Percentiles rank a stretch among this genome's conserved stretches.
phyloP scores from a whole-genome alignment of 2,329 filamentous ascomycete genomes.

The Penicillium glabrum region DNA sequence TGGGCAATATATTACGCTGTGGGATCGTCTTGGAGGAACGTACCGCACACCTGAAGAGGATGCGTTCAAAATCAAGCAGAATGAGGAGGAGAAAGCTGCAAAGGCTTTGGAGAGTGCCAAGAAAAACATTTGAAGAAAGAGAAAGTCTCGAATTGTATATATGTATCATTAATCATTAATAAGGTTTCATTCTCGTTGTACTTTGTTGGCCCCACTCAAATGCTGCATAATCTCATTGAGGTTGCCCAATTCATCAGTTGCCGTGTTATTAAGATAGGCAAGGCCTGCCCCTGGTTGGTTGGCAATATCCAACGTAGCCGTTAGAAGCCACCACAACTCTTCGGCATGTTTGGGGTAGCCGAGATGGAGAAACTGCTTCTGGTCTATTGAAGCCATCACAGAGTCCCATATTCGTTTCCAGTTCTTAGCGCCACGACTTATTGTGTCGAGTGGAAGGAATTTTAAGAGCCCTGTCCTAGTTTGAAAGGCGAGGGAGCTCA shows the following conservation, averaged over 20 bases:
- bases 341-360: slow-evolving; percentile 34
- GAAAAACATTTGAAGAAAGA: not conserved
- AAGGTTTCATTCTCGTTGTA: not conserved
- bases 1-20: slow-evolving; percentile 88
- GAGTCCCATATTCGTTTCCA: slow-evolving; percentile 32
- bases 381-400: slow-evolving; percentile 10
- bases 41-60: slow-evolving; percentile 21
- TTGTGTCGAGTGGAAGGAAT: slow-evolving; percentile 24
- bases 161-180: slow-evolving; percentile 5
- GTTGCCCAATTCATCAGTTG: slow-evolving; percentile 31
- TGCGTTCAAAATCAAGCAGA: slow-evolving; percentile 12
- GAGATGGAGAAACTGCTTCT: slow-evolving; percentile 25
- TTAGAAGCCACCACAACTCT: slow-evolving; percentile 33
- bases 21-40: slow-evolving; percentile 83
- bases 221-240: slow-evolving; percentile 32
- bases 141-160: not conserved
- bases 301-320: slow-evolving; percentile 24
- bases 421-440: slow-evolving; percentile 26
- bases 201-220: slow-evolving; percentile 13
- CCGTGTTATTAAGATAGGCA: slow-evolving; percentile 26
- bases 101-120: slow-evolving; percentile 1
- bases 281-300: slow-evolving; percentile 12
- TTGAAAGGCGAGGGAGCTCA: slow-evolving; percentile 32
- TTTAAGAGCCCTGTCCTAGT: slow-evolving; percentile 26
- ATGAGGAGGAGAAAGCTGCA: not conserved